Base-by-base conservation (phyloP, 2,329 filamentous ascomycete genomes). In the Colletotrichum sp. region DNA sequence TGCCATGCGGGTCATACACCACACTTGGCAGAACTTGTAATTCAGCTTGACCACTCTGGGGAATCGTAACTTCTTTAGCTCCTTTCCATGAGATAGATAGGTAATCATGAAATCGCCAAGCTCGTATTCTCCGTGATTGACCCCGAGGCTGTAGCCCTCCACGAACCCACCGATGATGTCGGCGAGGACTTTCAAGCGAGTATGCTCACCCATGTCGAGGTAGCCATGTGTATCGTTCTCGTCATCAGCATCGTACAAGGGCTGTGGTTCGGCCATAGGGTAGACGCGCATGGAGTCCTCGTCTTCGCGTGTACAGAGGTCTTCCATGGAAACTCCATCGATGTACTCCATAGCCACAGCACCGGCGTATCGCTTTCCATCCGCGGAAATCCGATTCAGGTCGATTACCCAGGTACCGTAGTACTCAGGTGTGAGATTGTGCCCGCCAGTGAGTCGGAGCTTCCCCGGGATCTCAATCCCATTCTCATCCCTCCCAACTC, bases 301-400 rank as follows among this genome's bases (percentile, higher is more conserved):
- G 0, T n/a, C 39, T 49, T 49, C 18, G 18, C 39, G 39, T n/a
- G 39, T 49, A 0, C 39, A 49, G 39, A 49, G 39, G 39, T 49
- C 39, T 12, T 49, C 39, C 39, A 49, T 49, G 3, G 39, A 49
- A 49, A 49, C 39, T 49, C 39, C 39, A 0, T 49, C 39, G 3
- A 49, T 49, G 18, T 49, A n/a, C 18, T 49, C 39, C 18, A n/a
- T 21, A 4, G 18, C 18, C 18, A 49, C 39, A n/a, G 39, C 39
- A 12, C 39, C 39, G 9, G 18, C 18, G 39, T 21, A 49, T 49
- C 39, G 39, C 39, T 1, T 2, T n/a, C 1, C 39, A 21, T 49
- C 39, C 6, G 0, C 5, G 6, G 39, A n/a, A 4, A 4, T 39
- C 7, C 2, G 15, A 18, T 2, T 44, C 0, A 49, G 39, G 0